phyloP scores from a whole-genome alignment of 345 rosid genomes.

The Linum usitatissimum region DNA sequence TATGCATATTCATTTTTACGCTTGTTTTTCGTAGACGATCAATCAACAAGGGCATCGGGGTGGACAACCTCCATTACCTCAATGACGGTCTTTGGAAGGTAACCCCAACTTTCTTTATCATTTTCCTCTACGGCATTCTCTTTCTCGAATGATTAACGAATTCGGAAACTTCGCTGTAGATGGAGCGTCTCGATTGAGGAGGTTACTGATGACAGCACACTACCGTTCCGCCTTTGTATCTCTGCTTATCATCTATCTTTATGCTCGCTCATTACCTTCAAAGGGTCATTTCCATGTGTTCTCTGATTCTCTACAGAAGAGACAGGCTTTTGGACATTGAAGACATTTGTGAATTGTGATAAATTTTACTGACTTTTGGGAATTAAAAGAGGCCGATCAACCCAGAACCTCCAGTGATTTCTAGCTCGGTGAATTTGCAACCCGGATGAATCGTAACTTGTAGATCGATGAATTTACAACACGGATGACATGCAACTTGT shows the following conservation, averaged over 20 bases:
- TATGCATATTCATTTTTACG: background rate
- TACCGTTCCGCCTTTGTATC: background rate
- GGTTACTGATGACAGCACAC: background rate
- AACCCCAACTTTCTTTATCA: slow-evolving; percentile 1
- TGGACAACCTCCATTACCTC: slow-evolving; percentile 97
- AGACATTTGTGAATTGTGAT: background rate
- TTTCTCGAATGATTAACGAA: background rate
- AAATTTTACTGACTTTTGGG: too few species aligned
- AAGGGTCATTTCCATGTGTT: background rate
- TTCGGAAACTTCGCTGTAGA: slow-evolving; percentile 29
- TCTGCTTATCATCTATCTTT: slow-evolving; percentile 10
- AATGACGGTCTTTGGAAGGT: slow-evolving; percentile 99
- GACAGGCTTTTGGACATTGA: background rate
- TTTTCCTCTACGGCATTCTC: background rate
- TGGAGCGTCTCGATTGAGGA: slow-evolving; percentile 78
- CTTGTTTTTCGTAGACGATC: slow-evolving; percentile 39
- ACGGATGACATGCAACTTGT: too few species aligned
- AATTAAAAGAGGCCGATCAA: too few species aligned
- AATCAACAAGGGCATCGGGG: slow-evolving; percentile 95
- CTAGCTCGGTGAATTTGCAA: too few species aligned
- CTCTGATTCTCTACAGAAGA: background rate
- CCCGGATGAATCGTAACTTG: too few species aligned
- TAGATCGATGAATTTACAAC: too few species aligned
- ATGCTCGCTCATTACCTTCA: background rate
- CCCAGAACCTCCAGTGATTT: too few species aligned